phyloP scores from a whole-genome alignment of 345 rosid genomes.

The Acer negundo region DNA sequence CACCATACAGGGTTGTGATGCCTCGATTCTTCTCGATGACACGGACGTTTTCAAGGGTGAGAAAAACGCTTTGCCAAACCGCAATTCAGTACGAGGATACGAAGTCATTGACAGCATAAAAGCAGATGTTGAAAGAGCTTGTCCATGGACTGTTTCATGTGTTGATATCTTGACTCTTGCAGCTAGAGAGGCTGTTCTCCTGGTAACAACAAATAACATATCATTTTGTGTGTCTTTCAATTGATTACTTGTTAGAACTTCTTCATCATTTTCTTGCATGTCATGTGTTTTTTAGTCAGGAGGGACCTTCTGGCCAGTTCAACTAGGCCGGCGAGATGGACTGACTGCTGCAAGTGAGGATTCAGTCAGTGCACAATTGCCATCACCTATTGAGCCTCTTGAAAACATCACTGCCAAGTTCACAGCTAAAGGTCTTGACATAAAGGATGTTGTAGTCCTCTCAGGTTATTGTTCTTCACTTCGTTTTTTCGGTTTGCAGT shows the following conservation, averaged over 20 bases:
- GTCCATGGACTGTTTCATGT: constrained; percentile 77
- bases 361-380: constrained; percentile 69
- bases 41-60: constrained; percentile 61
- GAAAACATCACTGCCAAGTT: constrained; percentile 72
- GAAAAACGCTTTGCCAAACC: constrained; percentile 68
- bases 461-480: constrained; percentile 59
- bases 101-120: constrained; percentile 75
- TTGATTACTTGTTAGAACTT: not conserved
- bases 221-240: not conserved
- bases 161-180: constrained; percentile 76
- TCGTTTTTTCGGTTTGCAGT: too few relatives aligned
- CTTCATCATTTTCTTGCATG: not conserved
- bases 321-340: constrained; percentile 71
- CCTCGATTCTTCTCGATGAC: constrained; percentile 75
- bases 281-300: constrained; percentile 45
- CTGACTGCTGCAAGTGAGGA: constrained; percentile 68
- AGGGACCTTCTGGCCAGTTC: constrained; percentile 70
- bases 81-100: constrained; percentile 71
- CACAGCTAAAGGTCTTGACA: constrained; percentile 70
- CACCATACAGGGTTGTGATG: constrained; percentile 69
- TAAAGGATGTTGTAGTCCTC: constrained; percentile 87
- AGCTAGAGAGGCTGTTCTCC: constrained; percentile 70
- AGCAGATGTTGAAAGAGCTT: constrained; percentile 60
- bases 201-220: constrained; percentile 35
- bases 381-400: constrained; percentile 72